Evolutionary conservation across 805 yeast species (phyloP), one percentile per base, ranked within the genome.

Genomic region (Cyberlindnera euphorbiiphila): DNA sequence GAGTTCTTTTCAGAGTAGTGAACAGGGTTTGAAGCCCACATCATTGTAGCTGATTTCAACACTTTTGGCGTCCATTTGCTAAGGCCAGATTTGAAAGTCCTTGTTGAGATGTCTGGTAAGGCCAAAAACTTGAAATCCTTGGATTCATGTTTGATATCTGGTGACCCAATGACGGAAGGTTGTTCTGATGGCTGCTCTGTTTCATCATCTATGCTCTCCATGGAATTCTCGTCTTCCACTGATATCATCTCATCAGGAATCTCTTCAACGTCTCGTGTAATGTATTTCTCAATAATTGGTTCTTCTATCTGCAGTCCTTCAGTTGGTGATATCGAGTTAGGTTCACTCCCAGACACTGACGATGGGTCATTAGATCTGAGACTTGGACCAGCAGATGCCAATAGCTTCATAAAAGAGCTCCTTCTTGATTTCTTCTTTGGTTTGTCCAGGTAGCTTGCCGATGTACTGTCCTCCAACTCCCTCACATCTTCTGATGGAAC

Each of bases 21-120:
- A 21, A 66, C 66, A 0, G 85, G 80, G 20, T 68, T 64, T 0
- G 85, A 74, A 9, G 66, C 60, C 82, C 85, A 79, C 75, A 73
- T 69, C 14, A 50, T 53, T 0, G 61, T 34, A 9, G 56, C 53
- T n/a, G 51, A 44, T 24, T 50, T 54, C 12, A 50, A 22, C 18
- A 48, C 25, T 30, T 39, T 50, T 21, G 54, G 54, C n/a, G 56
- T 44, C 42, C 45, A 41, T 32, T 34, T 50, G 9, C 42, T 41
- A 2, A 50, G 8, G 1, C 39, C 39, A 4, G 42, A 12, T 13
- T 36, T 47, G 17, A 39, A 22, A 18, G 18, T 33, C 23, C 17
- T 34, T 6, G 42, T 14, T 12, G 42, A 33, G 20, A 39, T 7
- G 13, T 39, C 42, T 15, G 38, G 42, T 11, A 34, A 18, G 3